A percentile compares a stretch with the other conserved stretches of the same genome.
phyloP scores from a whole-genome alignment of 2,329 filamentous ascomycete species.

The Fusarium hostae region DNA sequence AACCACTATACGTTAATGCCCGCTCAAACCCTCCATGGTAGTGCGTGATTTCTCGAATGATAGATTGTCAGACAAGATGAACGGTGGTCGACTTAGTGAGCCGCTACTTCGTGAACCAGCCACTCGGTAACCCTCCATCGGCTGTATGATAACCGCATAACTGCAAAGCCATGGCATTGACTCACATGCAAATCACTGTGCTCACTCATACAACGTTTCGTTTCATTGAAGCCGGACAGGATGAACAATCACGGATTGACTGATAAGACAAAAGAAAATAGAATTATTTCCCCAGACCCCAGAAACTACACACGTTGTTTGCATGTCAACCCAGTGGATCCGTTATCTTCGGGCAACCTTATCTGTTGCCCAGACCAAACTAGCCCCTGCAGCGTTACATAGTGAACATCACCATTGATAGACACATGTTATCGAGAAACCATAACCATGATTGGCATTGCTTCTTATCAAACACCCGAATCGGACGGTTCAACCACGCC shows the following conservation, averaged over 20 bases:
- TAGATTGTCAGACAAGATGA: not conserved
- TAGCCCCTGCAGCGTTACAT: not conserved
- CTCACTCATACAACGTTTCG: not conserved
- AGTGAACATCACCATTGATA: not conserved
- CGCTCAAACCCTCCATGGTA: too few relatives aligned
- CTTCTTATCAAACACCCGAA: not conserved
- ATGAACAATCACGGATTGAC: not conserved
- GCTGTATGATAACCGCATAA: too few relatives aligned
- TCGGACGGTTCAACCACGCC: not conserved
- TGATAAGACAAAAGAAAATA: not conserved
- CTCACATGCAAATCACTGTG: not conserved
- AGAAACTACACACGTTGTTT: not conserved
- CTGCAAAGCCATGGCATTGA: not conserved
- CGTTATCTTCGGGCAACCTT: not conserved
- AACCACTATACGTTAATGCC: not conserved
- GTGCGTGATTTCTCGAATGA: too few relatives aligned
- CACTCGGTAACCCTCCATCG: not conserved
- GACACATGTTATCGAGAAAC: not conserved
- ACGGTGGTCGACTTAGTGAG: not conserved
- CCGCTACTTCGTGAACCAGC: not conserved
- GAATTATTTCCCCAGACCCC: not conserved
- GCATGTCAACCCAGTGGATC: not conserved
- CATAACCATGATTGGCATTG: not conserved
- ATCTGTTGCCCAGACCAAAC: not conserved
- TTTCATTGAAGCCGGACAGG: not conserved